These are phyloP conservation scores for Pythium brachiatum DNA, from an alignment of 352 stramenopile genomes.

Conservation along the genomic window DNA sequence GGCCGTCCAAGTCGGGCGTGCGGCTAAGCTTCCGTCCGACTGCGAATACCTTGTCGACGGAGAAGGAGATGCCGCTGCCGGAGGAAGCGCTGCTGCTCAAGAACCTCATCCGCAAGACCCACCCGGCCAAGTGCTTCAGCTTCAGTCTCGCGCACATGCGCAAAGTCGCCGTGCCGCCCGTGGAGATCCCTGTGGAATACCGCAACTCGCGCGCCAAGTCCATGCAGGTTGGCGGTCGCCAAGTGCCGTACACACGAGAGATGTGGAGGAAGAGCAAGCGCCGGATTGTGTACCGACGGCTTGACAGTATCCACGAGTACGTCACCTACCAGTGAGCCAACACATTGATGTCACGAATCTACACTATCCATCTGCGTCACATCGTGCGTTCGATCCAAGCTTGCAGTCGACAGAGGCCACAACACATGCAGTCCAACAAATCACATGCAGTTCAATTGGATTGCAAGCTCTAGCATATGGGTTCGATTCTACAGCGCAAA, in stretches of 20 bases:
- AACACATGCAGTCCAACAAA: too few species aligned
- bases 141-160: constrained; percentile 57
- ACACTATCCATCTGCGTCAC: too few species aligned
- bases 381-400: too few species aligned
- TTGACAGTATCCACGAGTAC: constrained; percentile 53
- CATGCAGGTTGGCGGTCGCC: constrained; percentile 42
- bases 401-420: too few species aligned
- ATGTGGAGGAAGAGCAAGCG: constrained; percentile 51
- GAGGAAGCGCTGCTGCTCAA: constrained; percentile 45
- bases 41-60: not conserved
- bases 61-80: constrained; percentile 19
- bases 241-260: constrained; percentile 40
- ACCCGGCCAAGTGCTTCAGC: constrained; percentile 42
- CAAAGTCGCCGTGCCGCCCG: constrained; percentile 42
- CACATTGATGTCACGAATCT: too few species aligned
- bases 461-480: too few species aligned
- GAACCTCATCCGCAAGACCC: constrained; percentile 39
- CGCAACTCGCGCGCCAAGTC: constrained; percentile 32
- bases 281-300: constrained; percentile 24
- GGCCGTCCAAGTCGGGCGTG: not conserved
- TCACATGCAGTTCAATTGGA: too few species aligned
- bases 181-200: constrained; percentile 44
- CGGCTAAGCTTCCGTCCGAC: not conserved
- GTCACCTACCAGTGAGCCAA: constrained; percentile 29
- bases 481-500: too few species aligned